phyloP scores from a whole-genome alignment of 148 eudicot genomes.

The Bassia scoparia region DNA sequence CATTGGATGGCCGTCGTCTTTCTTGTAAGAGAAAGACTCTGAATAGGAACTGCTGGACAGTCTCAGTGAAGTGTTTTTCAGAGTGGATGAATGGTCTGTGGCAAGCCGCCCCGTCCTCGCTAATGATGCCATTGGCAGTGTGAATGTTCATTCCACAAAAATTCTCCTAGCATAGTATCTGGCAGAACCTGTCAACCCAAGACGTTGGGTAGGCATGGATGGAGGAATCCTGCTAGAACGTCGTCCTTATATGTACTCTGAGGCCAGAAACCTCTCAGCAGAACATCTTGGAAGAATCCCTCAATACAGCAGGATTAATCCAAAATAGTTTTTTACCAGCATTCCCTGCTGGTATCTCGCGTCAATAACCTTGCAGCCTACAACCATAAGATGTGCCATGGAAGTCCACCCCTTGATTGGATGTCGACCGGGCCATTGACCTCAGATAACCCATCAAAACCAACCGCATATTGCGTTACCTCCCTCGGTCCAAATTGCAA shows the following conservation, averaged over 20 bases:
- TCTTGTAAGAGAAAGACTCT: constrained; percentile 79
- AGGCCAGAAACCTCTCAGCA: constrained; percentile 46
- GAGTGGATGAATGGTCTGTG: constrained; percentile 40
- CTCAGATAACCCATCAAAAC: constrained; percentile 33
- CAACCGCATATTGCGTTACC: constrained; percentile 42
- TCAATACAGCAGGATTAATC: constrained; percentile 40
- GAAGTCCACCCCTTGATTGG: constrained; percentile 47
- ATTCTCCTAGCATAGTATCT: constrained; percentile 16
- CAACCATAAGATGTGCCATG: constrained; percentile 44
- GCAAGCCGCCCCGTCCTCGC: constrained; percentile 42
- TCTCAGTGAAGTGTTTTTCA: constrained; percentile 57
- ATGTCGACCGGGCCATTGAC: constrained; percentile 35
- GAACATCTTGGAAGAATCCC: constrained; percentile 52
- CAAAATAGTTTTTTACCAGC: constrained; percentile 29
- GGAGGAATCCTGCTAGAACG: constrained; percentile 36
- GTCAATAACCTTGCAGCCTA: constrained; percentile 29
- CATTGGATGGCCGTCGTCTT: constrained; percentile 54
- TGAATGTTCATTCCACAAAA: constrained; percentile 34
- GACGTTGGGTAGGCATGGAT: constrained; percentile 51
- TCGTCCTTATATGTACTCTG: constrained; percentile 28
- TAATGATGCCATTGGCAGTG: constrained; percentile 28
- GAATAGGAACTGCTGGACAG: constrained; percentile 62
- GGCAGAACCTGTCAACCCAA: constrained; percentile 41
- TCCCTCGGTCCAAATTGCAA: constrained; percentile 46
- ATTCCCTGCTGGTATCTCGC: constrained; percentile 29